Evolutionary conservation across 257 asterid species (phyloP), one percentile per base, ranked within the genome.

Genomic region (Pogostemon cablin): DNA sequence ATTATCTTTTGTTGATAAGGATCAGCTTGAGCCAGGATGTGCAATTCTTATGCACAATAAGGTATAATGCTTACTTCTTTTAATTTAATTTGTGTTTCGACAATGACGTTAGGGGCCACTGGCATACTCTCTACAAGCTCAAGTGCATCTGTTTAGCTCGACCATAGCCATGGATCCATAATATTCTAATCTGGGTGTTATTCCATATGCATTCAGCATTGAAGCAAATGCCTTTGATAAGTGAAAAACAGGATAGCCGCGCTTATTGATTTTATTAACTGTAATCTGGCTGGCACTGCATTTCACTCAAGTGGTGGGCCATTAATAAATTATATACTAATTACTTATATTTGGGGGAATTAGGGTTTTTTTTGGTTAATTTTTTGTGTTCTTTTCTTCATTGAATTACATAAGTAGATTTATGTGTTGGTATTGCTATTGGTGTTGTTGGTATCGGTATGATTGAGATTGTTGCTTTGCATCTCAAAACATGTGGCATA

Each of bases 21-120:
- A 92, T 74, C 96, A 90, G 74, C 88, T 92, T 38, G 98, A 92
- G 86, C 98, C 98, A 48, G 96, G 98, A 35, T 92, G 96, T 69
- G 86, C 96, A 8, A 90, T 92, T 86, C 76, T 92, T 71, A 90
- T 92, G 98, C 98, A 92, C 80, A 92, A 90, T 73, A 92, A 92
- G 98, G 98, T 87, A 69, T 25, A 25, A 40, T 44, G 1, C 47
- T 39, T 59, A 3, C 32, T 58, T 72, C 17, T 0, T 0, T 4
- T 63, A 32, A 20, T 77, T 65, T 41, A 25, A 25, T 25, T 25
- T 25, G 47, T 52, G 69, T 67, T 63, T 60, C 65, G 39, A 89
- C 79, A 75, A 87, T 71, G 42, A 83, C 81, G 59, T 86, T 91
- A 43, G 97, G 97, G 8, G 93, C 88, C 85, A 87, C 68, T 9